Percentiles rank a stretch among this genome's conserved stretches.
These are phyloP conservation scores for Puccinia horiana DNA, from an alignment of 1,284 basidiomycete species.

Conservation along the genomic window DNA sequence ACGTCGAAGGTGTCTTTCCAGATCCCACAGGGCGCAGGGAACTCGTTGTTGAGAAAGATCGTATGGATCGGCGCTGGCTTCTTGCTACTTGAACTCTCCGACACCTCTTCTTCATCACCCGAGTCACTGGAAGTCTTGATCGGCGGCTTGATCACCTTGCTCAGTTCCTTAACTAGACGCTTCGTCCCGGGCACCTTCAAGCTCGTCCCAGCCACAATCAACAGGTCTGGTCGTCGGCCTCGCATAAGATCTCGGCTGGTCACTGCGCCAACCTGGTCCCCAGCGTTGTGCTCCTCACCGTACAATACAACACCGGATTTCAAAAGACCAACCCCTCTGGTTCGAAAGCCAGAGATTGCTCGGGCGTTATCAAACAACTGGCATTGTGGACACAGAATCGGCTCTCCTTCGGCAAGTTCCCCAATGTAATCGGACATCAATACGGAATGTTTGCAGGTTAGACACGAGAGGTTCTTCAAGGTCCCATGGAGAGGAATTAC, in stretches of 20 bases:
- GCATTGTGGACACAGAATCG: constrained; percentile 79
- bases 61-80: constrained; percentile 66
- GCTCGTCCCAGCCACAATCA: constrained; percentile 88
- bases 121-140: constrained; percentile 1
- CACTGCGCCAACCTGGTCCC: constrained; percentile 78
- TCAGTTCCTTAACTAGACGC: constrained; percentile 84
- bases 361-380: constrained; percentile 70
- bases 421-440: constrained; percentile 68
- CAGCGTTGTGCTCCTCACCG: constrained; percentile 82
- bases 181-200: constrained; percentile 89
- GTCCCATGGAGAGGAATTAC: constrained; percentile 90
- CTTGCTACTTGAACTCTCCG: constrained; percentile 51
- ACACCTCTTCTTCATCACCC: constrained; percentile 52
- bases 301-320: constrained; percentile 87
- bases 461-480: constrained; percentile 75
- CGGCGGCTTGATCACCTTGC: constrained; percentile 69
- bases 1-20: constrained; percentile 90
- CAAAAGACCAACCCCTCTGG: constrained; percentile 75
- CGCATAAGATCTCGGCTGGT: constrained; percentile 76
- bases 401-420: constrained; percentile 65
- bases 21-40: constrained; percentile 77
- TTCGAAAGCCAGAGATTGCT: constrained; percentile 73
- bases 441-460: constrained; percentile 72
- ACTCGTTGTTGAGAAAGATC: constrained; percentile 84
- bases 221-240: constrained; percentile 69